Percentiles rank a stretch among this genome's conserved stretches.
Conservation (phyloP, 495 filamentous ascomycete species). For the Aeminium ludgeri region DNA sequence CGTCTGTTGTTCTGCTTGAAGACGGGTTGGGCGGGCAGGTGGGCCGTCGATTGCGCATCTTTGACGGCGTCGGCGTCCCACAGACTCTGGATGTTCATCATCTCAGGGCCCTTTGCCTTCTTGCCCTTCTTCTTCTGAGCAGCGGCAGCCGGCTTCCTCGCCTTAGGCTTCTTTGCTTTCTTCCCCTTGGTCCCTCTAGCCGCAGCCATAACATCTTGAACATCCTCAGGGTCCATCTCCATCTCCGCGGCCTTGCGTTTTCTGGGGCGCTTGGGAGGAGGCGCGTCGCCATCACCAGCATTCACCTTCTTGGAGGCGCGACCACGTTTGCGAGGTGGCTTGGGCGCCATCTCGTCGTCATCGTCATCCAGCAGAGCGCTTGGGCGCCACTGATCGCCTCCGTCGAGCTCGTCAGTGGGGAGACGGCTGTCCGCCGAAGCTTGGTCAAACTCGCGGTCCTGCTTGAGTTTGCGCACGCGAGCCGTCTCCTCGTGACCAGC, state of each 20-base stretch:
- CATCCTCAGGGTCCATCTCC: neutral
- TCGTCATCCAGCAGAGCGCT: no score
- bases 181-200: neutral
- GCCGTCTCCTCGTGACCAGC: neutral
- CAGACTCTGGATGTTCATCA: constrained; percentile 4
- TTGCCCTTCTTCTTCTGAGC: constrained; percentile 4
- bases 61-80: constrained; percentile 16
- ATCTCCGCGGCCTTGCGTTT: neutral
- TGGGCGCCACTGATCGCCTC: no score
- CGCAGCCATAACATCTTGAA: neutral
- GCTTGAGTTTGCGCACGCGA: neutral
- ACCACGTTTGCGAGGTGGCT: neutral
- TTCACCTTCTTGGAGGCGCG: neutral
- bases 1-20: constrained; percentile 11
- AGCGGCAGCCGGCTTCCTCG: neutral
- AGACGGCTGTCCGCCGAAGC: no score
- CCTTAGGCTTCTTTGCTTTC: neutral
- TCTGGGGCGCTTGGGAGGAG: neutral
- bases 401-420: no score
- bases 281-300: neutral
- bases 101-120: neutral
- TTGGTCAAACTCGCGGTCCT: constrained; percentile 5
- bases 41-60: constrained; percentile 11
- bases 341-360: neutral
- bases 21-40: constrained; percentile 12